phyloP scores from a whole-genome alignment of 306 rosid genomes.

The Quercus berberidifolia region DNA sequence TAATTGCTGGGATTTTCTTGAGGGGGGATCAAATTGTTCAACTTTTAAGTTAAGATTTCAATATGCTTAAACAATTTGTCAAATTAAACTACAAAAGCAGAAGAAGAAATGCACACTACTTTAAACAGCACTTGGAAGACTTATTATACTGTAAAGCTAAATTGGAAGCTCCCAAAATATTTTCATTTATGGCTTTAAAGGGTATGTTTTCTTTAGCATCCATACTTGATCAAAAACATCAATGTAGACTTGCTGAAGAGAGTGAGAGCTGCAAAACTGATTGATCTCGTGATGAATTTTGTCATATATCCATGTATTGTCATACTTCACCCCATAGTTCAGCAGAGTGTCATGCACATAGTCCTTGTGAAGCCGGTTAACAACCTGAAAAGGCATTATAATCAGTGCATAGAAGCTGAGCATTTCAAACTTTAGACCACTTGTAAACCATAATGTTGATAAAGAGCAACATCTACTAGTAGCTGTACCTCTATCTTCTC shows the following conservation, averaged over 20 bases:
- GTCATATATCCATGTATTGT: slow-evolving; percentile 93
- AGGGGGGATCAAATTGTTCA: no score
- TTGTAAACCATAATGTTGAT: not conserved
- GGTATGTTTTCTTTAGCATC: not conserved
- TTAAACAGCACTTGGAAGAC: not conserved
- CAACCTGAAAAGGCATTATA: slow-evolving; percentile 52
- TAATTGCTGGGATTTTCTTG: not conserved
- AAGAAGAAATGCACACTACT: not conserved
- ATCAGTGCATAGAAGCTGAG: not conserved
- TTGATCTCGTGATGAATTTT: slow-evolving; percentile 95
- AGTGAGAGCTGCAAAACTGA: slow-evolving; percentile 89
- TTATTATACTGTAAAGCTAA: not conserved
- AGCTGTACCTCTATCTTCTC: slow-evolving; percentile 79
- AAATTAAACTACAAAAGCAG: not conserved
- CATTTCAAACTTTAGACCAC: slow-evolving; percentile 2
- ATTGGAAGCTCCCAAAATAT: not conserved
- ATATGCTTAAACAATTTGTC: slow-evolving; percentile 5
- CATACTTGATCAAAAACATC: slow-evolving; percentile 91
- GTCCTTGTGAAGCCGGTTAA: slow-evolving; percentile 76
- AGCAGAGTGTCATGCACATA: slow-evolving; percentile 73
- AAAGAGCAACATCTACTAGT: not conserved
- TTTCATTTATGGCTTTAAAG: slow-evolving; percentile 5
- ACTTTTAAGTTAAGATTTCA: not conserved
- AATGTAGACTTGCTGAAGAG: slow-evolving; percentile 87
- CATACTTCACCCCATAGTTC: slow-evolving; percentile 80